A percentile compares a stretch with the other conserved stretches of the same genome.
phyloP scores from a whole-genome alignment of 257 asterid species.

The Striga asiatica region DNA sequence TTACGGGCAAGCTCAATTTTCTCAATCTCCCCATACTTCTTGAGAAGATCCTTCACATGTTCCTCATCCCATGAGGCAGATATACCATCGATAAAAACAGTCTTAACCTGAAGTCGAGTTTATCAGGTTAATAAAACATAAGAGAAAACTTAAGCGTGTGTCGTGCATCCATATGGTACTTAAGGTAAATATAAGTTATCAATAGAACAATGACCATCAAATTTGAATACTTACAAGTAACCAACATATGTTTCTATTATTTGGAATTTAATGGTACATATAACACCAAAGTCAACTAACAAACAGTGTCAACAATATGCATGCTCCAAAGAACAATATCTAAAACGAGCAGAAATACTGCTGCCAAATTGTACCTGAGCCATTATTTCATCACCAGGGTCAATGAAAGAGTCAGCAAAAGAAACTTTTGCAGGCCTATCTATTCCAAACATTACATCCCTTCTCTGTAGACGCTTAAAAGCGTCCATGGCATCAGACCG shows the following conservation, averaged over 20 bases:
- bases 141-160: not conserved
- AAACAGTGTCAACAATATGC: not conserved
- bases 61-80: slow-evolving; percentile 91
- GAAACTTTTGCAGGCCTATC: slow-evolving; percentile 97
- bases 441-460: slow-evolving; percentile 79
- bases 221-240: not conserved
- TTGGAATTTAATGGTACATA: slow-evolving; percentile 1
- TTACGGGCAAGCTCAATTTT: slow-evolving; percentile 92
- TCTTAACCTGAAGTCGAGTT: slow-evolving; percentile 62
- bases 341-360: too few relatives aligned
- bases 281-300: not conserved
- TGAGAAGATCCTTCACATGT: slow-evolving; percentile 53
- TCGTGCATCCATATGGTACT: not conserved
- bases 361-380: slow-evolving; percentile 99
- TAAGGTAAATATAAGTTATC: not conserved
- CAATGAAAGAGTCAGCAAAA: slow-evolving; percentile 94
- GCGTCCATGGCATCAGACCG: slow-evolving; percentile 97
- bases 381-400: slow-evolving; percentile 99
- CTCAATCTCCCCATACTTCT: slow-evolving; percentile 61
- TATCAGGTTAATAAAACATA: slow-evolving; percentile 7
- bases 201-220: not conserved
- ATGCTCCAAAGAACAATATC: not conserved
- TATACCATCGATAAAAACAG: slow-evolving; percentile 93
- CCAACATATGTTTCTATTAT: not conserved
- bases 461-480: slow-evolving; percentile 92